These are phyloP conservation scores for Camellia japonica DNA, from an alignment of 148 eudicot genomes.

Conservation along the genomic window DNA sequence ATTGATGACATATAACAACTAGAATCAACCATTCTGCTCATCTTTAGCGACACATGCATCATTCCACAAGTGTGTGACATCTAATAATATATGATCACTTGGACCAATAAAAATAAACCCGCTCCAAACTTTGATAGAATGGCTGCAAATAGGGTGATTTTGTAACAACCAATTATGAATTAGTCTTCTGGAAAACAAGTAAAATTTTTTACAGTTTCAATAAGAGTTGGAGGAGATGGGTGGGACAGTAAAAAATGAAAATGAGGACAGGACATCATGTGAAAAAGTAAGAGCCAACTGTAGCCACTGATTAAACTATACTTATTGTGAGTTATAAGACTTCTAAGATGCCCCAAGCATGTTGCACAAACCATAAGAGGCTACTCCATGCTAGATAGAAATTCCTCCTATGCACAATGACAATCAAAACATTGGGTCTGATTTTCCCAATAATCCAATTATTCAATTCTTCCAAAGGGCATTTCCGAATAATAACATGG, in stretches of 20 bases:
- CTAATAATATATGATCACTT: constrained; percentile 77
- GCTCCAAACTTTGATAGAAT: constrained; percentile 87
- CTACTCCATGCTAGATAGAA: background rate
- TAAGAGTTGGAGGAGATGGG: background rate
- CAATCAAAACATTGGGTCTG: background rate
- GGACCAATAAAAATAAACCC: constrained; percentile 88
- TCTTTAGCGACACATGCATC: constrained; percentile 99
- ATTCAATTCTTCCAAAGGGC: background rate
- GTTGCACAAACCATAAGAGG: background rate
- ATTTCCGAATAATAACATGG: too few species aligned
- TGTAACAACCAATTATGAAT: background rate
- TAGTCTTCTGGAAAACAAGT: background rate
- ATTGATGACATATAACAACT: constrained; percentile 16
- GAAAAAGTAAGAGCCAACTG: background rate
- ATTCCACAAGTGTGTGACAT: constrained; percentile 94
- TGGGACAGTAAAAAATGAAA: background rate
- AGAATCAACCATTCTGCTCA: constrained; percentile 77
- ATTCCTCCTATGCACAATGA: background rate
- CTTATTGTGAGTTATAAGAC: background rate
- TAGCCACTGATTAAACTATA: background rate
- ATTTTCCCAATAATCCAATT: too few species aligned
- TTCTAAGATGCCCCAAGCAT: background rate
- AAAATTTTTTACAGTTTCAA: background rate
- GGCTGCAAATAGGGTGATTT: constrained; percentile 44
- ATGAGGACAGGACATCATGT: background rate